These are phyloP conservation scores for Pyrus bretschneideri DNA, from an alignment of 306 rosid species.

Conservation along the genomic window DNA sequence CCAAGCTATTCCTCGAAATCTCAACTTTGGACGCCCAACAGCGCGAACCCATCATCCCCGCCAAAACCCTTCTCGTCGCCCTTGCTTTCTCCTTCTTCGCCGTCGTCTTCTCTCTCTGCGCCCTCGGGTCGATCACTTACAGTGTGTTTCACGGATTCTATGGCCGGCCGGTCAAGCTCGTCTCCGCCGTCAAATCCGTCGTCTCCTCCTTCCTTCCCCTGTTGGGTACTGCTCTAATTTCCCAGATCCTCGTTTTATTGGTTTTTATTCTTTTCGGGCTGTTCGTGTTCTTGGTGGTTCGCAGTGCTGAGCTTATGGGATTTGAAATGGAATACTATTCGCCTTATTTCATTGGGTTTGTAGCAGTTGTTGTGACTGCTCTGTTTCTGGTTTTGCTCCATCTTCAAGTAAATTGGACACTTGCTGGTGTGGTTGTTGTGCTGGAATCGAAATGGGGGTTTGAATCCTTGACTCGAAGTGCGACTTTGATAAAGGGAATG, in stretches of 20 bases:
- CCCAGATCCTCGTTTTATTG: constrained; percentile 3
- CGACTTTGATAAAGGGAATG: constrained; percentile 36
- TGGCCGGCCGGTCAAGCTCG: constrained; percentile 38
- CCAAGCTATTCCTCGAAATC: constrained; percentile 2
- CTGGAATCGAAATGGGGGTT: constrained; percentile 46
- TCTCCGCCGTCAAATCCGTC: constrained; percentile 41
- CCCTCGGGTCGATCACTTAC: constrained; percentile 44
- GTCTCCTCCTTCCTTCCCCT: constrained; percentile 34
- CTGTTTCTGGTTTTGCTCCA: constrained; percentile 12
- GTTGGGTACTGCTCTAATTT: constrained; percentile 23
- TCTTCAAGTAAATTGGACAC: constrained; percentile 47
- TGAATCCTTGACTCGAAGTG: constrained; percentile 35
- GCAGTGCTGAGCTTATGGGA: constrained; percentile 3
- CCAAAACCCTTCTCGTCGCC: not conserved
- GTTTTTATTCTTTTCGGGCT: constrained; percentile 4
- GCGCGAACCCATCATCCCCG: not conserved
- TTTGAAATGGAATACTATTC: constrained; percentile 19
- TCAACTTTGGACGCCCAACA: not conserved
- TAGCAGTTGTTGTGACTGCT: not conserved
- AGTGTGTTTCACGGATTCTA: constrained; percentile 45
- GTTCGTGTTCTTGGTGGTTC: constrained; percentile 2
- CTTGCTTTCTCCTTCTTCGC: constrained; percentile 19
- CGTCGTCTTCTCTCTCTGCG: constrained; percentile 26
- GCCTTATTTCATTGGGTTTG: constrained; percentile 10
- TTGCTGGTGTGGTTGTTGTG: constrained; percentile 35